These are phyloP conservation scores for Nicotiana otophora DNA, from an alignment of 257 asterid genomes.

Conservation along the genomic window DNA sequence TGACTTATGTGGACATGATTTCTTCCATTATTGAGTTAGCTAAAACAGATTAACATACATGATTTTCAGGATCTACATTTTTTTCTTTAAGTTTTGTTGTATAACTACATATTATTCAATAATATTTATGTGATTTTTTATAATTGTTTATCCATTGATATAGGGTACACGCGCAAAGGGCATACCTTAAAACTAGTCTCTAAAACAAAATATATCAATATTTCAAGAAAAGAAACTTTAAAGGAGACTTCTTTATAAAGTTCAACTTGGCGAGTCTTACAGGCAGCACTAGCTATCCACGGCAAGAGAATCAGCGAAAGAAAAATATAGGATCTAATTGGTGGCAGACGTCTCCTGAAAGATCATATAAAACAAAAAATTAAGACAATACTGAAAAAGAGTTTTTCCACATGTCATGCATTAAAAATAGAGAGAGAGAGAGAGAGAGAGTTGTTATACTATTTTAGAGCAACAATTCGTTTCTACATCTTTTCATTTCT, in stretches of 20 bases:
- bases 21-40: too few relatives aligned
- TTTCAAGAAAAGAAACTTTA: conserved; percentile 12
- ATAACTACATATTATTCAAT: too few relatives aligned
- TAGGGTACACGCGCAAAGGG: too few relatives aligned
- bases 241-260: neutral
- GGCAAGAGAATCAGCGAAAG: conserved; percentile 68
- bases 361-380: conserved; percentile 15
- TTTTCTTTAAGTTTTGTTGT: too few relatives aligned
- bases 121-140: too few relatives aligned
- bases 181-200: too few relatives aligned
- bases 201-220: neutral
- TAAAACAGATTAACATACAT: too few relatives aligned
- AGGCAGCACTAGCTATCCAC: conserved; percentile 56
- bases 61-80: too few relatives aligned
- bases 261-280: conserved; percentile 35
- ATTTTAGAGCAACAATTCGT: neutral
- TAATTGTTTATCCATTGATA: too few relatives aligned
- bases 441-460: neutral
- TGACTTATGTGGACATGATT: too few relatives aligned
- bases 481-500: neutral
- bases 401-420: neutral
- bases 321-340: conserved; percentile 51
- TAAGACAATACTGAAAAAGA: neutral
- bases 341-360: conserved; percentile 83
- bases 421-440: neutral